Evolutionary conservation across 2,329 filamentous ascomycete species (phyloP), one percentile per base, ranked within the genome.

Genomic region (Aspergillus ustus): DNA sequence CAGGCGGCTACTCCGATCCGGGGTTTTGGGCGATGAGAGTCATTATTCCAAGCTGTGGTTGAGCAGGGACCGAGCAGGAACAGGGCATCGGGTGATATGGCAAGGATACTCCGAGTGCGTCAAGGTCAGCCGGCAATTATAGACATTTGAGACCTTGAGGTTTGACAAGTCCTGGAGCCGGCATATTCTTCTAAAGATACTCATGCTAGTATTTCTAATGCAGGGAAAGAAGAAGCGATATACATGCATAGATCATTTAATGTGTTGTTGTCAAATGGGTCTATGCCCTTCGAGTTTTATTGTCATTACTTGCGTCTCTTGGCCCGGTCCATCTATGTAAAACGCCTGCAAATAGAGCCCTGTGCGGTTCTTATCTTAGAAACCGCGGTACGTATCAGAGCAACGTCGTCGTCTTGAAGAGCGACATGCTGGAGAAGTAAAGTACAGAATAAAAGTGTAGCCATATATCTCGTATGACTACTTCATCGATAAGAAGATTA

Each of bases 281-380:
- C 34, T 40, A 13, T 40, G 15, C 5, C 34, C 34, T 15, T 40
- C 15, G 5, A 40, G 34, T 48, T 62, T 51, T 51, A 54, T 58
- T 57, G 55, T 44, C 55, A 52, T 63, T 52, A 63, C 40, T 52
- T 58, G 37, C 49, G 25, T 46, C 40, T 52, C 50, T 28, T 45
- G 54, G 49, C 45, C 62, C 54, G 25, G 51, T 48, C 43, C 63
- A 55, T 69, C 65, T 66, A 66, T 66, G 48, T 59, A 48, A 50
- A 67, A 69, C 66, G 63, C 65, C 67, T 44, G 51, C 56, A 40
- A 54, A 52, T 34, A 31, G 49, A 19, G 31, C 34, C 22, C 45
- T 29, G 9, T 29, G 25, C 34, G 15, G 9, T 13, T 15, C 34
- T 40, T 15, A 15, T 40, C 34, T 40, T 13, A 40, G 34, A 13